Evolutionary conservation across 1,139 yeast genomes (phyloP).

Genomic region (Zygoascus sp.): DNA sequence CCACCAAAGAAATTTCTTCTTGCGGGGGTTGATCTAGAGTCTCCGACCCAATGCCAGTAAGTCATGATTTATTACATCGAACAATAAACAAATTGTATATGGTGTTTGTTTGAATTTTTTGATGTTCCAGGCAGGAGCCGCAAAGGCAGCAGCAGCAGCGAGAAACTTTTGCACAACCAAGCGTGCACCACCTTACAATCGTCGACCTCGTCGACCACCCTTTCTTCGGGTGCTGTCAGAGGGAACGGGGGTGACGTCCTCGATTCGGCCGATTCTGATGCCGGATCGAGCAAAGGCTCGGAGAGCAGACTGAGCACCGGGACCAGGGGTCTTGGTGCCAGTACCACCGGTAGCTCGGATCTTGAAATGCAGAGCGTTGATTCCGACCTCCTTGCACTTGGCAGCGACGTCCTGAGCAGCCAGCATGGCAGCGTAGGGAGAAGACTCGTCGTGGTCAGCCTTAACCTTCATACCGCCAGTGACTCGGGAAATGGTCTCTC

Average conservation of each 20-base stretch:
- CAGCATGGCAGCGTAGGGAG: conserved; percentile 99
- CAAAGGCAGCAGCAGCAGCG: not conserved
- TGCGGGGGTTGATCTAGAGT: no score
- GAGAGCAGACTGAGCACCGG: conserved; percentile 99
- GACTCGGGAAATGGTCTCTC: conserved; percentile 99
- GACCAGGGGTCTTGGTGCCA: conserved; percentile 99
- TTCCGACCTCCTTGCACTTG: conserved; percentile 99
- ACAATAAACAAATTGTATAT: conserved; percentile 7
- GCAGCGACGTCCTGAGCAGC: conserved; percentile 99
- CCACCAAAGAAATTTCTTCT: no score
- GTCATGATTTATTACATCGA: conserved; percentile 5
- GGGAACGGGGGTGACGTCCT: conserved; percentile 99
- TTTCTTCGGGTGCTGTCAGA: conserved; percentile 99
- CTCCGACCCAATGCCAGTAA: not conserved
- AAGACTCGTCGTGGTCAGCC: conserved; percentile 99
- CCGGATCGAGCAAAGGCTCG: conserved; percentile 99
- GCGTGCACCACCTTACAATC: conserved; percentile 61
- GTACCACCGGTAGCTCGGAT: conserved; percentile 99
- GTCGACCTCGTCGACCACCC: conserved; percentile 99
- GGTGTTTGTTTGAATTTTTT: conserved; percentile 5
- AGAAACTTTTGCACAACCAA: not conserved
- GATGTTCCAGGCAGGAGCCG: no score
- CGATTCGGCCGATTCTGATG: conserved; percentile 99
- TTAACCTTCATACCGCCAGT: conserved; percentile 99
- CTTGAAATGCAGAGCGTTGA: conserved; percentile 99